A percentile compares a stretch with the other conserved stretches of the same genome.
Conservation (phyloP, 495 filamentous ascomycete species). For the Talaromyces nanjingensis region DNA sequence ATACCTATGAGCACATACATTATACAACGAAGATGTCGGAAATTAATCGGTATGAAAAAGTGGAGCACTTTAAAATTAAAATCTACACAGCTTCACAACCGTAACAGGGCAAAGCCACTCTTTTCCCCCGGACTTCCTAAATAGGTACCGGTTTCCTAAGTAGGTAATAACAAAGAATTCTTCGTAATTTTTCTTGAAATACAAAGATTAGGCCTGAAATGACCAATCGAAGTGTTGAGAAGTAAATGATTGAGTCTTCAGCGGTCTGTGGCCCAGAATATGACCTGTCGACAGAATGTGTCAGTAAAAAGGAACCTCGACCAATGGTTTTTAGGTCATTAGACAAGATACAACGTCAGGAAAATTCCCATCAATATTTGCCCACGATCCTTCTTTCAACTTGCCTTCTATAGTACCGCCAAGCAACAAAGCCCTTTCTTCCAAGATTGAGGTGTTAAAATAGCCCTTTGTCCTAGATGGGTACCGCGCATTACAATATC, state of each 20-base stretch:
- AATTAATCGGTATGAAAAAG: not conserved
- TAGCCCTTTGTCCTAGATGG: not conserved
- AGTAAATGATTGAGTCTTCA: not conserved
- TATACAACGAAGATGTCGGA: not conserved
- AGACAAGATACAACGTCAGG: not conserved
- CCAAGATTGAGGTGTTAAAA: not conserved
- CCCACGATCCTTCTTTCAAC: not conserved
- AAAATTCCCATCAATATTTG: not conserved
- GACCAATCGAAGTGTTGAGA: not conserved
- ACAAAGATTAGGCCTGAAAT: not conserved
- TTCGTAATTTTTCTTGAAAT: not conserved
- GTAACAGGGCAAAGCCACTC: not conserved
- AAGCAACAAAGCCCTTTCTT: not conserved
- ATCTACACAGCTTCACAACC: not conserved
- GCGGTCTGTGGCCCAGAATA: not conserved
- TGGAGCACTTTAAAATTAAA: not conserved
- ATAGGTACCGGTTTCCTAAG: not conserved
- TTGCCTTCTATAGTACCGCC: not conserved
- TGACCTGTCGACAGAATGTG: not conserved
- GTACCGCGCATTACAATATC: not conserved
- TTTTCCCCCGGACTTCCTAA: not conserved
- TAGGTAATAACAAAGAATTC: not conserved
- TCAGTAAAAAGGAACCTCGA: not conserved
- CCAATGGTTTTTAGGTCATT: not conserved
- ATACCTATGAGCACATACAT: no score